phyloP scores from a whole-genome alignment of 1,284 basidiomycete genomes.

The Pseudozyma pruni region DNA sequence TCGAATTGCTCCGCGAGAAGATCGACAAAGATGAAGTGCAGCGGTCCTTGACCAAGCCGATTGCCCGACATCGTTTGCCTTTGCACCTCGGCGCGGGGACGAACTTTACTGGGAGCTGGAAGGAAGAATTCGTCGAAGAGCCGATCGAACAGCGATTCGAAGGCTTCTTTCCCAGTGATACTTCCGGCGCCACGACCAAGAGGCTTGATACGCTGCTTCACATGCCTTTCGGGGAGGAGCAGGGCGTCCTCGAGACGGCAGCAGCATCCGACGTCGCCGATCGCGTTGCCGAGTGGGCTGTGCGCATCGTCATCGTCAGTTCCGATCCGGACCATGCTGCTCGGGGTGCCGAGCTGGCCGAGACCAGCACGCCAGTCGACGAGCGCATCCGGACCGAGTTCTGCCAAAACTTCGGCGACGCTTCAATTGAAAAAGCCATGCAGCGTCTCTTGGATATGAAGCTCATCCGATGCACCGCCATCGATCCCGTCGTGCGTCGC shows the following conservation, averaged over 20 bases:
- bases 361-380: constrained; percentile 5
- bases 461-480: constrained; percentile 25
- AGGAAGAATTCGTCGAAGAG: constrained; percentile 27
- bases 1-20: constrained; percentile 78
- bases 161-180: constrained; percentile 20
- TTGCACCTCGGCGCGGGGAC: constrained; percentile 8
- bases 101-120: constrained; percentile 44
- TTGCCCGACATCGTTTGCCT: constrained; percentile 37
- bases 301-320: constrained; percentile 26
- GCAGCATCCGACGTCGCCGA: neutral
- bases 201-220: constrained; percentile 31
- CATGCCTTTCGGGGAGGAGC: constrained; percentile 15
- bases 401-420: constrained; percentile 28
- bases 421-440: constrained; percentile 39
- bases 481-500: constrained; percentile 30
- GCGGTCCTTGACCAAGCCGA: constrained; percentile 35
- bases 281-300: constrained; percentile 35
- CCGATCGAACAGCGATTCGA: constrained; percentile 20
- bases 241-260: neutral
- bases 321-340: constrained; percentile 1
- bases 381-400: constrained; percentile 30
- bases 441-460: constrained; percentile 34
- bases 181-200: constrained; percentile 22
- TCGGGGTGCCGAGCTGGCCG: neutral
- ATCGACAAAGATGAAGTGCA: constrained; percentile 78